Evolutionary conservation across 2,329 filamentous ascomycete genomes (phyloP), one percentile per base, ranked within the genome.

Genomic region (Exophiala bonariae): DNA sequence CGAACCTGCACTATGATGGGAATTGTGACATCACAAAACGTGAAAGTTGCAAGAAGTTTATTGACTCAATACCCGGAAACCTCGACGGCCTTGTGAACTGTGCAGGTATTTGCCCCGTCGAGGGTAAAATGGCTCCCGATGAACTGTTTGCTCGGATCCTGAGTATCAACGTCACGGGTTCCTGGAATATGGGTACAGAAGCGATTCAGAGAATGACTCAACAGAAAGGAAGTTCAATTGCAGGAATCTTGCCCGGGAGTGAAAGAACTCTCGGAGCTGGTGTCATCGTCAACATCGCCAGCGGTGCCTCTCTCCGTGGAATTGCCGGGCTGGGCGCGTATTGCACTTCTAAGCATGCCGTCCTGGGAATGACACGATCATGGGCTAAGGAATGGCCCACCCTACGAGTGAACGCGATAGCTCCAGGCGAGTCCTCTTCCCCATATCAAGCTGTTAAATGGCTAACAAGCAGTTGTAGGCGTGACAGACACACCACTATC

Each of bases 341-440:
- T 50, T 69, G 64, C 6, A 61, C 65, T 2, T 62, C 66, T 3
- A 75, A 75, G 50, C 72, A 68, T 50, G 72, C 62, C 2, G 51
- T 75, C 8, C 60, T 74, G 4, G 72, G 70, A 2, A 60, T 75
- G 45, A 73, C 70, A 8, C 72, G 73, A 30, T 53, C 59, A 40
- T 66, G 64, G 3, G 60, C 65, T 3, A 63, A 58, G 14, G 66
- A 68, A 47, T 59, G 58, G n/a, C 50, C 54, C 5, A 56, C 59
- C 4, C 66, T 70, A 19, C 55, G 67, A 26, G 61, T 70, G 10
- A 70, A 70, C 40, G 59, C 63, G 2, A 55, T 69, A 2, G 40
- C 45, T 13, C 49, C 49, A 28, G 49, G 49, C 49, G 20, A 36
- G 49, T 33, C 11, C 22, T 18, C 10, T 20, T 9, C 26, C 9